Evolutionary conservation across 2,329 filamentous ascomycete genomes (phyloP).

Genomic region (Penicillium sp.): DNA sequence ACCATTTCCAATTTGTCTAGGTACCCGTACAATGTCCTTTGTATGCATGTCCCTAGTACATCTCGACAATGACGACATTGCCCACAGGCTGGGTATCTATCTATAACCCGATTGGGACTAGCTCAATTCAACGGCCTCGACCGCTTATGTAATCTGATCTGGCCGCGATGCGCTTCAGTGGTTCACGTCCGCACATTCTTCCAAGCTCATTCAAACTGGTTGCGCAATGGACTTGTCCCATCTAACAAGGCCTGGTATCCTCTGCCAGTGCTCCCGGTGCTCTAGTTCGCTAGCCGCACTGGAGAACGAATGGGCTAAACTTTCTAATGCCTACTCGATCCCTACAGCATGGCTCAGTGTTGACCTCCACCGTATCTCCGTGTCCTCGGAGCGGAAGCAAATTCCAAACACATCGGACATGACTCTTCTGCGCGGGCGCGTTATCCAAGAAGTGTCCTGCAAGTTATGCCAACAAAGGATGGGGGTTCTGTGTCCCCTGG

Average conservation of each 20-base stretch:
- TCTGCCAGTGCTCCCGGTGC: slow-evolving; percentile 40
- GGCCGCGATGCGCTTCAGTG: neutral
- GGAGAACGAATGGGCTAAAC: slow-evolving; percentile 43
- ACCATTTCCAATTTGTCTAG: no score
- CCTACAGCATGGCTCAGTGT: slow-evolving; percentile 41
- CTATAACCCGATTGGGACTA: slow-evolving; percentile 23
- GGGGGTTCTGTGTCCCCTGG: slow-evolving; percentile 36
- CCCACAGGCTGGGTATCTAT: slow-evolving; percentile 22
- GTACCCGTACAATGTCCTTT: no score
- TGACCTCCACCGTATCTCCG: slow-evolving; percentile 38
- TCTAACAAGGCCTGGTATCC: slow-evolving; percentile 39
- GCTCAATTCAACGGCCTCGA: slow-evolving; percentile 15
- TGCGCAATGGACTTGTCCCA: slow-evolving; percentile 37
- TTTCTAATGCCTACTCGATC: slow-evolving; percentile 41
- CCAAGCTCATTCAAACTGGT: slow-evolving; percentile 6
- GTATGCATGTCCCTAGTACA: no score
- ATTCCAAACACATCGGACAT: slow-evolving; percentile 40
- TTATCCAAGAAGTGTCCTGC: slow-evolving; percentile 39
- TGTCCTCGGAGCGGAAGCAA: slow-evolving; percentile 38
- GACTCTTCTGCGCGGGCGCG: slow-evolving; percentile 35
- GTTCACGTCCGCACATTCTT: slow-evolving; percentile 24
- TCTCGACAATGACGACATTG: slow-evolving; percentile 14
- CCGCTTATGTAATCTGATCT: slow-evolving; percentile 33
- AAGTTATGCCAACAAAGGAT: slow-evolving; percentile 42
- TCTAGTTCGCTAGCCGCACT: slow-evolving; percentile 44